Evolutionary conservation across 257 asterid genomes (phyloP).

Genomic region (Cordia subcordata): DNA sequence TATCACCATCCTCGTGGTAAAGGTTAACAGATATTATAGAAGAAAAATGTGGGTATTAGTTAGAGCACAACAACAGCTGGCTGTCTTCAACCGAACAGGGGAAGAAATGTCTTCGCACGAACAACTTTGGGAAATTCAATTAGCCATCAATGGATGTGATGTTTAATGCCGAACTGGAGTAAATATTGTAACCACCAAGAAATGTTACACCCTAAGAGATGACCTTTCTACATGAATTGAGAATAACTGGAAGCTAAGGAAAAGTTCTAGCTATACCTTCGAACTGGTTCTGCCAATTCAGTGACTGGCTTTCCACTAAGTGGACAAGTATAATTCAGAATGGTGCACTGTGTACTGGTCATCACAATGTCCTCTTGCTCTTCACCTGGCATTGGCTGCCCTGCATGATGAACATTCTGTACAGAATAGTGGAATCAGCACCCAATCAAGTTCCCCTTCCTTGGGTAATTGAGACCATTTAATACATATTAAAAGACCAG

Average conservation of each 20-base stretch:
- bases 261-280: slow-evolving; percentile 45
- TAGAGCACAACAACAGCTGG: no score
- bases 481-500: no score
- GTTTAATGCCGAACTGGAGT: no score
- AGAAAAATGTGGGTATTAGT: no score
- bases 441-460: background rate
- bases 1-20: no score
- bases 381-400: slow-evolving; percentile 94
- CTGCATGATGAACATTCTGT: slow-evolving; percentile 93
- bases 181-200: no score
- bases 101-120: no score
- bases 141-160: no score
- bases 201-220: no score
- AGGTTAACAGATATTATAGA: no score
- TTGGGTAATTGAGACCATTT: background rate
- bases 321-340: slow-evolving; percentile 70
- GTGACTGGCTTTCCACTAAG: slow-evolving; percentile 76
- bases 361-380: slow-evolving; percentile 93
- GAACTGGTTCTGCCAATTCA: slow-evolving; percentile 72
- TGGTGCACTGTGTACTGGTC: slow-evolving; percentile 69
- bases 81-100: no score
- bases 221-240: slow-evolving; percentile 1
- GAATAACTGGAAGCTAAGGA: slow-evolving; percentile 7
- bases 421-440: slow-evolving; percentile 17
- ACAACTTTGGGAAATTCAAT: no score